Conservation (phyloP, 495 filamentous ascomycete genomes). For the Barbatosphaeria neglecta region DNA sequence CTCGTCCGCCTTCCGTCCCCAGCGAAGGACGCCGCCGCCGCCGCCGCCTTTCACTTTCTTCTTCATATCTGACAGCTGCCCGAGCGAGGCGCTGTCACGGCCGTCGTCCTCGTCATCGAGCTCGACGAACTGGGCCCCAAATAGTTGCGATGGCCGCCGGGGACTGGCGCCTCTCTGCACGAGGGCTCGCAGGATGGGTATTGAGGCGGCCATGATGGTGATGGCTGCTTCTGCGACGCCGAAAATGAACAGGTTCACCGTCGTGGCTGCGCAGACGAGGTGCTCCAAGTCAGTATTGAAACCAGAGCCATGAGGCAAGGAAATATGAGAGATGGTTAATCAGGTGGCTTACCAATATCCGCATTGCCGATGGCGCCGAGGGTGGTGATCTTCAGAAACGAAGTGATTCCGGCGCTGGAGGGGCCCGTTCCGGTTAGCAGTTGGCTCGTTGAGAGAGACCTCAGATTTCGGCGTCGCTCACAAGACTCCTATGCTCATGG, state of each 20-base stretch:
- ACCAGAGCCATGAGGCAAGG: no score
- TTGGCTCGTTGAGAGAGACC: background rate
- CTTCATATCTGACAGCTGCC: no score
- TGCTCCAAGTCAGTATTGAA: background rate
- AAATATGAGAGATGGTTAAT: no score
- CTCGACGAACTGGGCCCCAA: slow-evolving; percentile 42
- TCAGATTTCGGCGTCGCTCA: background rate
- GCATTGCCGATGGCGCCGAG: slow-evolving; percentile 4
- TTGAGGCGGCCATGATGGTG: slow-evolving; percentile 15
- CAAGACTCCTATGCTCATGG: slow-evolving; percentile 18
- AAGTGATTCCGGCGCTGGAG: slow-evolving; percentile 10
- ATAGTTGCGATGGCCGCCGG: slow-evolving; percentile 61
- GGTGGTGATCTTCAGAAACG: slow-evolving; percentile 10
- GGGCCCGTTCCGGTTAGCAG: background rate
- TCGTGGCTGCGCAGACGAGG: background rate
- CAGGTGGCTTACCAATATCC: slow-evolving; percentile 2
- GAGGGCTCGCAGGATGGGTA: slow-evolving; percentile 11
- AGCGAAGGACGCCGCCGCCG: no score
- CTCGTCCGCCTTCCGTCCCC: no score
- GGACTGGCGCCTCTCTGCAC: slow-evolving; percentile 44
- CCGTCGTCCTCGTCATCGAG: background rate
- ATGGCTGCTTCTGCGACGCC: slow-evolving; percentile 10
- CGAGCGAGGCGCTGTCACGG: no score
- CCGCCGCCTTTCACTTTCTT: no score
- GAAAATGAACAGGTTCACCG: slow-evolving; percentile 6